Evolutionary conservation across 371 early-diverging fungal genomes (phyloP), one percentile per base, ranked within the genome.

Genomic region (Mucor indicus): DNA sequence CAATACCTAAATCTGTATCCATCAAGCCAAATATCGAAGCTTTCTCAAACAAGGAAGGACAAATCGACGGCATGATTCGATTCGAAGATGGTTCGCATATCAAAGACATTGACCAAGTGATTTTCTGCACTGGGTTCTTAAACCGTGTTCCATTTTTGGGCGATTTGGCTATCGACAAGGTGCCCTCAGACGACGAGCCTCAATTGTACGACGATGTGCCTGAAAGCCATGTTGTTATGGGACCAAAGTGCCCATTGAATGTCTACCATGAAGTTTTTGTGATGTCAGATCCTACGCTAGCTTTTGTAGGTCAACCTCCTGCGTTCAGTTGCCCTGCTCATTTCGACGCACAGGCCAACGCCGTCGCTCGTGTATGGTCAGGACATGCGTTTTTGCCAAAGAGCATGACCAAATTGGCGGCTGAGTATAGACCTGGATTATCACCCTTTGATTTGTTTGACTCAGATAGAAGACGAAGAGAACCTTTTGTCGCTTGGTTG

Each of bases 81-180:
- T 85, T 89, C 62, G 73, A 66, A 9, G 86, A 86, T 50, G 81
- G 76, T n/a, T 68, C 76, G 2, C 55, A 44, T 0, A 15, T 79
- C 3, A 65, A 69, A 3, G 55, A 75, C 17, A 63, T 86, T 15
- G 87, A 89, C 47, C 50, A 49, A 3, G 73, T 89, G 8, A 62
- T 86, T 17, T 83, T 77, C 32, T 83, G 84, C 45, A 89, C 87
- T 1, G 89, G 89, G 0, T 86, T 77, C 50, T 49, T 60, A 6
- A 67, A 68, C 51, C 65, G 75, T 15, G 62, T 74, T 35, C 66
- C 70, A 0, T 81, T 76, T 45, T 54, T 88, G 33, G 75, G 78
- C n/a, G 53, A 60, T 5, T 36, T 59, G 2, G 33, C 32, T 27
- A 50, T 52, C 20, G 41, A 39, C 19, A 33, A 38, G n/a, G 41